A percentile compares a stretch with the other conserved stretches of the same genome.
These are phyloP conservation scores for Lentinula boryana DNA, from an alignment of 768 basidiomycete species.

Conservation along the genomic window DNA sequence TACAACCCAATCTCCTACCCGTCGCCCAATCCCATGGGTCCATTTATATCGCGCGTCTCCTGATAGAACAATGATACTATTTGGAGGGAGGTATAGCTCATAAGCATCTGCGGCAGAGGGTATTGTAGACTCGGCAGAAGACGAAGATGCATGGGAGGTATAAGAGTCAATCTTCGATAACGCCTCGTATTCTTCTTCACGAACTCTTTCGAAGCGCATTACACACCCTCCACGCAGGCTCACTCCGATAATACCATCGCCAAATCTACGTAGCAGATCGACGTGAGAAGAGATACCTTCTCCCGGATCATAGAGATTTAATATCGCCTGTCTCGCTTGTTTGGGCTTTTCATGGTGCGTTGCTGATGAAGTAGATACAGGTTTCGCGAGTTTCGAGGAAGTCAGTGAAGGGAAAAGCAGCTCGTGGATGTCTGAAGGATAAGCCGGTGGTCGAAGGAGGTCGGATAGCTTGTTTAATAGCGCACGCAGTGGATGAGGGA, in stretches of 20 bases:
- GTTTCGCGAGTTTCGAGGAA: background rate
- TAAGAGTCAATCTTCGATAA: background rate
- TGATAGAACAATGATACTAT: constrained; percentile 73
- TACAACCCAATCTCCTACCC: constrained; percentile 52
- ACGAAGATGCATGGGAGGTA: background rate
- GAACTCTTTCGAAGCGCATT: constrained; percentile 59
- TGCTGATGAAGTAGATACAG: background rate
- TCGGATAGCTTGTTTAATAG: constrained; percentile 47
- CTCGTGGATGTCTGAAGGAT: constrained; percentile 43
- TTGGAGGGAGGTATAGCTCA: constrained; percentile 67
- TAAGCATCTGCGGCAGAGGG: constrained; percentile 14
- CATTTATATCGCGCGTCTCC: constrained; percentile 81
- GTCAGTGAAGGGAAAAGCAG: constrained; percentile 55
- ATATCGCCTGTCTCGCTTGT: constrained; percentile 73
- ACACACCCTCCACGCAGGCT: constrained; percentile 76
- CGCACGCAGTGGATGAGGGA: constrained; percentile 50
- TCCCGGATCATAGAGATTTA: constrained; percentile 87
- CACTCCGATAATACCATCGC: constrained; percentile 85
- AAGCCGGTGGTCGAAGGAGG: constrained; percentile 40
- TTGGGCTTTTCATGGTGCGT: constrained; percentile 9
- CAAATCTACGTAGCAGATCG: constrained; percentile 79
- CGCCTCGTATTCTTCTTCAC: background rate
- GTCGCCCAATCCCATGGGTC: constrained; percentile 80
- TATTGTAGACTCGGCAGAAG: background rate
- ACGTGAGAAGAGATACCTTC: constrained; percentile 88